Conservation (phyloP, 1,139 yeast genomes). For the Yamadazyma atlantica region DNA sequence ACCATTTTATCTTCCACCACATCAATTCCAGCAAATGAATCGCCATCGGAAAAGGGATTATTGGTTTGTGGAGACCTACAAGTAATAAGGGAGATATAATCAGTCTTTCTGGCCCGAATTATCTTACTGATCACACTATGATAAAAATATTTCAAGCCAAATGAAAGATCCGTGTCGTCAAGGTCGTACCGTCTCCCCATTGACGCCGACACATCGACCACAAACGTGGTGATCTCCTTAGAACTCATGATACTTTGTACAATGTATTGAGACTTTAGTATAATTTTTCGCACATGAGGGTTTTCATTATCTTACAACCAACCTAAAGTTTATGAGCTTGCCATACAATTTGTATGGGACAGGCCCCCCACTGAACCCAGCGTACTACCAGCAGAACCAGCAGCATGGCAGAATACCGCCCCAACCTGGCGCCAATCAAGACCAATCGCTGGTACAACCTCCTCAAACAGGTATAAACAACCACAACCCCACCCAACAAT, state of each 20-base stretch:
- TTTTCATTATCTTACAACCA: neutral
- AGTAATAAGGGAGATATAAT: slow-evolving; percentile 48
- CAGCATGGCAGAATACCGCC: neutral
- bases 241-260: slow-evolving; percentile 24
- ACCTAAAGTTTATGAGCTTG: slow-evolving; percentile 4
- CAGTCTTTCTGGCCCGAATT: slow-evolving; percentile 55
- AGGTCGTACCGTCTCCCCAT: slow-evolving; percentile 29
- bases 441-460: slow-evolving; percentile 6
- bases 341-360: slow-evolving; percentile 13
- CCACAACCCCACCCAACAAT: slow-evolving; percentile 9
- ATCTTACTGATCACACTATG: slow-evolving; percentile 45
- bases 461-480: slow-evolving; percentile 8
- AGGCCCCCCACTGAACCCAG: neutral
- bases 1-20: slow-evolving; percentile 23
- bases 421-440: neutral
- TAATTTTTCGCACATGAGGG: too few species aligned
- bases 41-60: slow-evolving; percentile 21
- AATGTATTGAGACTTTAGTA: neutral
- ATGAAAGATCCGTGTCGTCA: slow-evolving; percentile 25
- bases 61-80: slow-evolving; percentile 32
- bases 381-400: slow-evolving; percentile 5
- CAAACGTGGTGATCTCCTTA: slow-evolving; percentile 51
- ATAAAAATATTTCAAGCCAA: slow-evolving; percentile 39
- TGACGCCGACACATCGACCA: slow-evolving; percentile 50
- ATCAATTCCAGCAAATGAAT: slow-evolving; percentile 26